Evolutionary conservation across 2,329 filamentous ascomycete genomes (phyloP).

Genomic region (Hypoxylon sp.): DNA sequence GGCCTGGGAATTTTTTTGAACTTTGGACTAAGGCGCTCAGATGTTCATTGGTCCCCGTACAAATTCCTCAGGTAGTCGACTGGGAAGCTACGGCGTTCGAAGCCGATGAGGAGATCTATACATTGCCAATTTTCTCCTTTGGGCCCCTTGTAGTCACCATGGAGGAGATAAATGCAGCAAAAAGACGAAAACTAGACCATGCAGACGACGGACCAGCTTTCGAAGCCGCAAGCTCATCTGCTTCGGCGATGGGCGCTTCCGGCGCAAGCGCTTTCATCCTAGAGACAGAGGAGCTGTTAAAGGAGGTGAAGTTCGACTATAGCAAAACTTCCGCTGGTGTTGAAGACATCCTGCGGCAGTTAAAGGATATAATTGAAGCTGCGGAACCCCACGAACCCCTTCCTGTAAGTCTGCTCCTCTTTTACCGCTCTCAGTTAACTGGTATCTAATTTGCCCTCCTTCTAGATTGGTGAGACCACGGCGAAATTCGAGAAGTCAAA

Average conservation of each 20-base stretch:
- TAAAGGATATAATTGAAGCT: slow-evolving; percentile 69
- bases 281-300: slow-evolving; percentile 72
- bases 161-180: slow-evolving; percentile 63
- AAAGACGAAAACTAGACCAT: slow-evolving; percentile 66
- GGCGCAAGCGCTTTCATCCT: slow-evolving; percentile 69
- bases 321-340: slow-evolving; percentile 63
- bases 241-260: slow-evolving; percentile 58
- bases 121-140: slow-evolving; percentile 4
- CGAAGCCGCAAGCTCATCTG: slow-evolving; percentile 58
- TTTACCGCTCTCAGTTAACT: background rate
- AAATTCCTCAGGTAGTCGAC: background rate
- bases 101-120: slow-evolving; percentile 7
- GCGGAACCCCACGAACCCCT: slow-evolving; percentile 65
- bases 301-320: slow-evolving; percentile 69
- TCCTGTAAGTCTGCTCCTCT: slow-evolving; percentile 61
- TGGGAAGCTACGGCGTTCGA: background rate
- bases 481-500: slow-evolving; percentile 76
- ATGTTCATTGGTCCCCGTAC: slow-evolving; percentile 1
- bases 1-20: slow-evolving; percentile 30
- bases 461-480: slow-evolving; percentile 77
- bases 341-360: slow-evolving; percentile 64
- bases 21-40: slow-evolving; percentile 1
- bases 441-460: slow-evolving; percentile 22
- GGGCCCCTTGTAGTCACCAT: slow-evolving; percentile 50
- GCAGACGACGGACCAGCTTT: slow-evolving; percentile 56